phyloP scores from a whole-genome alignment of 352 stramenopile species.

The Saprolegnia parasitica region DNA sequence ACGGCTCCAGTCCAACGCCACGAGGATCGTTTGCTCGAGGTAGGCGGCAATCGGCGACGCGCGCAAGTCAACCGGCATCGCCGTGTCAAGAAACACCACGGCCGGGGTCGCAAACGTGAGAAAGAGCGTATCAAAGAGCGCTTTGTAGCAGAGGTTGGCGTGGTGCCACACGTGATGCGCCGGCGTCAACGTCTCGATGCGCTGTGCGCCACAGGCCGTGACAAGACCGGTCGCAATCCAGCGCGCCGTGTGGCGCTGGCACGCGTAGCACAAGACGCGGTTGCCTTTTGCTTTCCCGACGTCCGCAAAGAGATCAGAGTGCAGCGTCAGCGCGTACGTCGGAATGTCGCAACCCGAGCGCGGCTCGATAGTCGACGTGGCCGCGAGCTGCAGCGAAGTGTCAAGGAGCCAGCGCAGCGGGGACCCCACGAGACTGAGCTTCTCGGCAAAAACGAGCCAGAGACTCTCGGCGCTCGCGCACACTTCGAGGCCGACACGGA shows the following conservation, averaged over 20 bases:
- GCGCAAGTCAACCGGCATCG: not conserved
- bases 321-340: not conserved
- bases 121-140: slow-evolving; percentile 25
- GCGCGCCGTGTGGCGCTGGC: not conserved
- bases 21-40: slow-evolving; percentile 21
- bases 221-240: slow-evolving; percentile 2
- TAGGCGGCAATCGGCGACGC: not conserved
- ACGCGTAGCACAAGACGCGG: not conserved
- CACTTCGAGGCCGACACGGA: slow-evolving; percentile 22
- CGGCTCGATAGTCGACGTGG: not conserved
- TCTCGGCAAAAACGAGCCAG: slow-evolving; percentile 18
- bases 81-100: not conserved
- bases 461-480: not conserved
- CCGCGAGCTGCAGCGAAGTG: slow-evolving; percentile 10
- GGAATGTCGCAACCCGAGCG: not conserved
- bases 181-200: not conserved
- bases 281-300: not conserved
- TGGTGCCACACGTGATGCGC: not conserved
- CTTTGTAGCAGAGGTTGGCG: slow-evolving; percentile 19
- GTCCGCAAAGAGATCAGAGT: not conserved
- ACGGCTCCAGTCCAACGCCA: slow-evolving; percentile 6
- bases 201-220: not conserved
- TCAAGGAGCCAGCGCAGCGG: slow-evolving; percentile 24
- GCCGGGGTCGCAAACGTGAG: slow-evolving; percentile 6
- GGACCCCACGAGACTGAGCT: slow-evolving; percentile 14